Evolutionary conservation across 768 basidiomycete genomes (phyloP), one percentile per base, ranked within the genome.

Genomic region (Mycena pura): DNA sequence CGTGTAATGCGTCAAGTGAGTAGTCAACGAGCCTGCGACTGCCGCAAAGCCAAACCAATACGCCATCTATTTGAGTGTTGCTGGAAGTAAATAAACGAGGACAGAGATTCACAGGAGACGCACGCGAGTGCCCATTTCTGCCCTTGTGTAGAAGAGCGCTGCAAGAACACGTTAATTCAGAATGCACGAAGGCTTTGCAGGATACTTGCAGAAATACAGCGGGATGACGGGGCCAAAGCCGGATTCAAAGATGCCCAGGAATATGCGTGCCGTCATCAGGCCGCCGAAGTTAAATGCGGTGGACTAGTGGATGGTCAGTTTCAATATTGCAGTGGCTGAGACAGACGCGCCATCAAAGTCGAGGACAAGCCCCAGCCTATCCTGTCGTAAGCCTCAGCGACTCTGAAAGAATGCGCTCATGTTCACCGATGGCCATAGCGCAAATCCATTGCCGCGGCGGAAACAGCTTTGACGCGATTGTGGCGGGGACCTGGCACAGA

Each of bases 21-120:
- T 29, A 49, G 43, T 11, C 14, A 36, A 32, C 56, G 38, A 28
- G 24, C 92, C 91, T 3, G 92, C 90, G 6, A 92, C 84, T 3
- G 92, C 91, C 5, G 92, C 91, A 69, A 92, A 93, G 7, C 89
- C 89, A 60, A 92, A 93, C 89, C 91, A 92, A 68, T 91, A 85
- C 2, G 89, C 90, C 82, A 89, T 82, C 75, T 82, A 53, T 11
- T 32, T 21, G 19, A n/a, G n/a, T 19, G 47, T 5, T 31, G n/a
- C 45, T 15, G 36, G 13, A 50, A 25, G 34, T 36, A n/a, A 47
- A 27, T 28, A 8, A 44, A 39, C 19, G 25, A 44, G 47, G 2
- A 47, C n/a, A 39, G 2, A 44, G 1, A 13, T 19, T 19, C 24
- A 19, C 31, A 48, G 19, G 41, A 38, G n/a, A 60, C 78, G 64